Evolutionary conservation across 495 filamentous ascomycete genomes (phyloP).

Genomic region (Xylona heveae): DNA sequence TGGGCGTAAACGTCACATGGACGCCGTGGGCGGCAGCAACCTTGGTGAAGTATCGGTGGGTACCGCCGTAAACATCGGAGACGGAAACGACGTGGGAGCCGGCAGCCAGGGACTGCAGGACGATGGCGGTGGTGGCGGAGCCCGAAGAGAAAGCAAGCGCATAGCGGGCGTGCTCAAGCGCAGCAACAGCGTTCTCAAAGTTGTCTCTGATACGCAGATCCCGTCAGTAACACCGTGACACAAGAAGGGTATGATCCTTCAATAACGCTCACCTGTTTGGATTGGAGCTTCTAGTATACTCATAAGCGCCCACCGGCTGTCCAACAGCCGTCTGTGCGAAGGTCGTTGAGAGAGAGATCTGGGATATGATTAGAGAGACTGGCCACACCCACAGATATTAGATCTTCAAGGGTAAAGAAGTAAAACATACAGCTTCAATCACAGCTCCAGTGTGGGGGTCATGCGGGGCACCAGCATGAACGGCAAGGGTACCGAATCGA

Average conservation of each 20-base stretch:
- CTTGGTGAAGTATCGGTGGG: slow-evolving; percentile 96
- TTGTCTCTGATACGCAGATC: slow-evolving; percentile 57
- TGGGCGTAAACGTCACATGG: slow-evolving; percentile 77
- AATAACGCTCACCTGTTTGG: slow-evolving; percentile 45
- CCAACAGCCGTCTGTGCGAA: slow-evolving; percentile 75
- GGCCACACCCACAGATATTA: no score
- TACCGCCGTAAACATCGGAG: slow-evolving; percentile 93
- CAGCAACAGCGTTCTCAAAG: slow-evolving; percentile 80
- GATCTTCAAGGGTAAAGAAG: background rate
- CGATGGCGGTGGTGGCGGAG: slow-evolving; percentile 78
- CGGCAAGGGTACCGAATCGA: slow-evolving; percentile 77
- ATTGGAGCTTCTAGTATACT: slow-evolving; percentile 82
- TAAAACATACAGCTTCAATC: slow-evolving; percentile 48
- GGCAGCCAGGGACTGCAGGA: slow-evolving; percentile 78
- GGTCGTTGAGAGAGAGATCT: slow-evolving; percentile 91
- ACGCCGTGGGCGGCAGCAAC: slow-evolving; percentile 90
- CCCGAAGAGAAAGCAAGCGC: slow-evolving; percentile 91
- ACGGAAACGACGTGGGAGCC: slow-evolving; percentile 92
- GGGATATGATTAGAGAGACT: no score
- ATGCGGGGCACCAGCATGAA: slow-evolving; percentile 78
- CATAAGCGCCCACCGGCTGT: slow-evolving; percentile 63
- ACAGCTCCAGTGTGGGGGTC: slow-evolving; percentile 86
- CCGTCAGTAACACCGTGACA: no score
- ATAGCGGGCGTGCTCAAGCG: slow-evolving; percentile 78
- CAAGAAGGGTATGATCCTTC: background rate